A percentile compares a stretch with the other conserved stretches of the same genome.
Evolutionary conservation across 495 filamentous ascomycete genomes (phyloP).

Genomic region (Apodospora peruviana): DNA sequence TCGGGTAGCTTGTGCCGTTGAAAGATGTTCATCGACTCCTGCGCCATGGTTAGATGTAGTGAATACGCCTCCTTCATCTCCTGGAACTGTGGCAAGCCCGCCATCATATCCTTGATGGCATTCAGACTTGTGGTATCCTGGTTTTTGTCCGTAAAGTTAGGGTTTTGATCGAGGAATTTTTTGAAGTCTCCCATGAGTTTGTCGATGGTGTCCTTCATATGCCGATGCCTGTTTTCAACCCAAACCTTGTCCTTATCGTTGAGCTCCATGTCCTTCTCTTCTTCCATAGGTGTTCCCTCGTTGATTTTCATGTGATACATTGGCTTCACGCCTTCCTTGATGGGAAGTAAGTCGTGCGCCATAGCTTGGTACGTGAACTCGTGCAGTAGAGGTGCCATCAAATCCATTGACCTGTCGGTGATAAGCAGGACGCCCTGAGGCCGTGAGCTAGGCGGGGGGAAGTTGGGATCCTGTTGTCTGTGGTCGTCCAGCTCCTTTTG

Average conservation of each 20-base stretch:
- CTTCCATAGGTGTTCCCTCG: constrained; percentile 57
- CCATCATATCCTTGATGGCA: constrained; percentile 95
- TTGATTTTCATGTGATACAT: constrained; percentile 76
- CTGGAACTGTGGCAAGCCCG: constrained; percentile 87
- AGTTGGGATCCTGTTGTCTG: constrained; percentile 72
- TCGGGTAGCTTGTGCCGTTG: constrained; percentile 78
- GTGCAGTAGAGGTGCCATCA: constrained; percentile 80
- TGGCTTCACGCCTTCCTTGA: constrained; percentile 82
- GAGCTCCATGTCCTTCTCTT: constrained; percentile 87
- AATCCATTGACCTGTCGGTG: constrained; percentile 86
- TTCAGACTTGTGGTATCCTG: constrained; percentile 70
- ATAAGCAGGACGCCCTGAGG: constrained; percentile 82
- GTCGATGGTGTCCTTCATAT: constrained; percentile 97
- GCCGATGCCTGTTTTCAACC: constrained; percentile 86
- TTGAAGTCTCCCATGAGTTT: constrained; percentile 90
- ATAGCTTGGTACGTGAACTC: constrained; percentile 99
- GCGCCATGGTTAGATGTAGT: constrained; percentile 93
- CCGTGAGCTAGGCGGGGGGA: constrained; percentile 72
- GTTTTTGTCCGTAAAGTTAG: constrained; percentile 78
- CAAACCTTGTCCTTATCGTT: constrained; percentile 85
- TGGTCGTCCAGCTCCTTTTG: constrained; percentile 86
- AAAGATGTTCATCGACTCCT: constrained; percentile 93
- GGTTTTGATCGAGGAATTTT: constrained; percentile 83
- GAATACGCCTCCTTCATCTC: constrained; percentile 93
- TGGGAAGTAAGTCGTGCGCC: constrained; percentile 85